These are phyloP conservation scores for Plectosphaerella sp. DNA, from an alignment of 2,329 filamentous ascomycete genomes.

Conservation along the genomic window DNA sequence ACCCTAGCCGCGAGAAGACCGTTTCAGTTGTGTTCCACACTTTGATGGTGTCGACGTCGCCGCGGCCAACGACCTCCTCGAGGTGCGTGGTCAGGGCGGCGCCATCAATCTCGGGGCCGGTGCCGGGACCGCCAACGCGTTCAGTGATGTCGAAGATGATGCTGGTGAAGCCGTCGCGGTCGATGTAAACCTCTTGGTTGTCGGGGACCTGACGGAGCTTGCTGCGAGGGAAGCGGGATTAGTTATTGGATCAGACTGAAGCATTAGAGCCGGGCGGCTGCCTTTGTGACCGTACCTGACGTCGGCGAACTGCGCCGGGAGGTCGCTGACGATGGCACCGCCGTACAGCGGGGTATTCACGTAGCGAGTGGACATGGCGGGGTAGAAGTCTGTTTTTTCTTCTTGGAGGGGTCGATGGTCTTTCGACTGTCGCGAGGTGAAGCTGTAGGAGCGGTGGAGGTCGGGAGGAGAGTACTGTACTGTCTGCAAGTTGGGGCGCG, in stretches of 20 bases:
- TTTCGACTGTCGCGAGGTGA: not conserved
- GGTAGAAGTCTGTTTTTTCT: not conserved
- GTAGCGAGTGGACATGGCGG: conserved; percentile 45
- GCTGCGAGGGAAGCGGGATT: conserved; percentile 32
- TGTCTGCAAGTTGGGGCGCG: too few species aligned
- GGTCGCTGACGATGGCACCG: conserved; percentile 64
- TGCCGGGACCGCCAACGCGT: conserved; percentile 58
- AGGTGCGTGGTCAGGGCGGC: conserved; percentile 66
- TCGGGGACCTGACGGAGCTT: conserved; percentile 72
- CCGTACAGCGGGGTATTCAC: conserved; percentile 62
- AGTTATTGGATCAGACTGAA: not conserved
- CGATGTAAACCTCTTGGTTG: conserved; percentile 90
- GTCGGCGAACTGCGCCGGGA: conserved; percentile 66
- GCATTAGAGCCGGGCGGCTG: too few species aligned
- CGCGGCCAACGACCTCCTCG: conserved; percentile 60
- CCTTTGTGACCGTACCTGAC: conserved; percentile 53
- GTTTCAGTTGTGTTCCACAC: conserved; percentile 64
- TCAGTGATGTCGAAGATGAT: conserved; percentile 90
- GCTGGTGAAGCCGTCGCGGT: conserved; percentile 75
- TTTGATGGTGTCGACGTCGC: conserved; percentile 58
- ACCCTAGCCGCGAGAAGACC: conserved; percentile 52
- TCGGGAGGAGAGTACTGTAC: not conserved
- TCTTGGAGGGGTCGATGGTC: not conserved
- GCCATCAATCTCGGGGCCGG: conserved; percentile 58
- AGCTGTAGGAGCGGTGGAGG: not conserved